Percentiles rank a stretch among this genome's conserved stretches.
phyloP scores from a whole-genome alignment of 768 basidiomycete species.

The Pleurotus tuoliensis region DNA sequence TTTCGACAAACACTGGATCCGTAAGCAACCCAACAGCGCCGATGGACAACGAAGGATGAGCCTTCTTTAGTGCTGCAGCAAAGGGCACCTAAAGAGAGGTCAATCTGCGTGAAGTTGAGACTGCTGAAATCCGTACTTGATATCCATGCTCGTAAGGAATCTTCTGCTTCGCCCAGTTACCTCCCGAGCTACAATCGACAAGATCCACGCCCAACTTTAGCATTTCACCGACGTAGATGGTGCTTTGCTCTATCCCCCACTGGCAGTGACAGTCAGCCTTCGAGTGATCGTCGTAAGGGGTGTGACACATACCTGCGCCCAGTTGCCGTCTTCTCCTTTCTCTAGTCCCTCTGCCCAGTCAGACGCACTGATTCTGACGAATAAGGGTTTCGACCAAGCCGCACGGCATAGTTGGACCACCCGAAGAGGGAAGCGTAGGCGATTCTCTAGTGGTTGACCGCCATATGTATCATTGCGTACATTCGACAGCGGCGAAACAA shows the following conservation, averaged over 20 bases:
- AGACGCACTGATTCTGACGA: slow-evolving; percentile 63
- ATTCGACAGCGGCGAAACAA: slow-evolving; percentile 76
- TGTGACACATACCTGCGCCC: slow-evolving; percentile 33
- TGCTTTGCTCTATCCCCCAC: slow-evolving; percentile 81
- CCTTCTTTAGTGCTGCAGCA: slow-evolving; percentile 60
- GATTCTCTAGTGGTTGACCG: slow-evolving; percentile 65
- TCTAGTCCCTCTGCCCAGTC: slow-evolving; percentile 63
- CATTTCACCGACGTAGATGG: slow-evolving; percentile 50
- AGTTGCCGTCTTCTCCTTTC: slow-evolving; percentile 51
- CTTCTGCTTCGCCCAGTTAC: slow-evolving; percentile 59
- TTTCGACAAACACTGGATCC: slow-evolving; percentile 47
- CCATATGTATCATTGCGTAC: slow-evolving; percentile 67
- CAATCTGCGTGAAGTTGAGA: neutral
- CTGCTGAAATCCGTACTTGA: slow-evolving; percentile 42
- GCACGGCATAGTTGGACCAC: slow-evolving; percentile 48
- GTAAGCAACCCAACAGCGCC: slow-evolving; percentile 75
- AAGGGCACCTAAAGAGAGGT: slow-evolving; percentile 51
- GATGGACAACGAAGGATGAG: slow-evolving; percentile 48
- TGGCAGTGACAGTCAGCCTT: neutral
- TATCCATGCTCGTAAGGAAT: slow-evolving; percentile 55
- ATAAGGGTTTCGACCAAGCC: slow-evolving; percentile 68
- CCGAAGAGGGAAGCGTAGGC: slow-evolving; percentile 63
- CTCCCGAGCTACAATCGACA: slow-evolving; percentile 69
- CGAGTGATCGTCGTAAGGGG: too few species aligned
- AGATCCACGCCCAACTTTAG: slow-evolving; percentile 66